Evolutionary conservation across 441 rosid genomes (phyloP).

Genomic region (Pelargonium cotyledonis): DNA sequence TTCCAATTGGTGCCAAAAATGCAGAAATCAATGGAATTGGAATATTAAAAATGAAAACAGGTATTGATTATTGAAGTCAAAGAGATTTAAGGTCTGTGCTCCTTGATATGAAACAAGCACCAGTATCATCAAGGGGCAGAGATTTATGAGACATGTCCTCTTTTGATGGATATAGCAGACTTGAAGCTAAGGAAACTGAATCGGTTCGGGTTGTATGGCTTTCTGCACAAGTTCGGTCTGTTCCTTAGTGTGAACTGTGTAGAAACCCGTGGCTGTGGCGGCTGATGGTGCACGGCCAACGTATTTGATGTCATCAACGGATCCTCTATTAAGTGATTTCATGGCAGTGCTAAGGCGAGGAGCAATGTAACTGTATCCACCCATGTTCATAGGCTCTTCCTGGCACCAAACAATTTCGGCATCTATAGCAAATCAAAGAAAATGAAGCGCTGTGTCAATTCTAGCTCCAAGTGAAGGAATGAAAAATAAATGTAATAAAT

Average conservation of each 20-base stretch:
- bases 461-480: background rate
- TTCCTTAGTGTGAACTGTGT: constrained; percentile 58
- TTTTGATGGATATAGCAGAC: background rate
- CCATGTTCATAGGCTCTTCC: constrained; percentile 99
- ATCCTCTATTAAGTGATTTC: constrained; percentile 59
- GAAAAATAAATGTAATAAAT: no score
- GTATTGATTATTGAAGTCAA: no score
- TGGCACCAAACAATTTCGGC: constrained; percentile 98
- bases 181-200: background rate
- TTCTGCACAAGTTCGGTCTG: constrained; percentile 67
- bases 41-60: no score
- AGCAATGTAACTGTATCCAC: constrained; percentile 59
- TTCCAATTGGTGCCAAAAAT: no score
- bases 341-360: constrained; percentile 74
- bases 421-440: constrained; percentile 31
- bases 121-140: background rate
- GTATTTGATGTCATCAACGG: constrained; percentile 64
- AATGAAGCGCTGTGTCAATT: background rate
- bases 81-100: no score
- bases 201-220: constrained; percentile 42
- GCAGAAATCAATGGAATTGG: no score
- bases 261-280: constrained; percentile 91
- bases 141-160: background rate
- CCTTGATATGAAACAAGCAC: no score
- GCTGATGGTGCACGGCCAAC: constrained; percentile 90